Conservation (phyloP, 768 basidiomycete species). For the Chalciporus pseudorubinellus region DNA sequence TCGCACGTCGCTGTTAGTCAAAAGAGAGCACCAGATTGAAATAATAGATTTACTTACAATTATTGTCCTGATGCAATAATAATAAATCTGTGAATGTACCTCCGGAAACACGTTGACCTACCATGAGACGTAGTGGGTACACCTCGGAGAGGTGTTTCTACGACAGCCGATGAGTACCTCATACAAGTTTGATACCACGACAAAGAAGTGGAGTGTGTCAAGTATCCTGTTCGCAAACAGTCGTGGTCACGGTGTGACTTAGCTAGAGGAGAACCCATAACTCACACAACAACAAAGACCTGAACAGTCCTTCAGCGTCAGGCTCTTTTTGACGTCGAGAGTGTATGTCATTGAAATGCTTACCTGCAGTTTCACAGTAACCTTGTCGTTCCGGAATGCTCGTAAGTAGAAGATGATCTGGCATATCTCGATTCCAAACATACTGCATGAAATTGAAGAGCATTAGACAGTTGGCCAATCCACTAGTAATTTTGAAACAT, state of each 20-base stretch:
- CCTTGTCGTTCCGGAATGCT: constrained; percentile 2
- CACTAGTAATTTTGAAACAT: not conserved
- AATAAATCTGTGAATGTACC: too few species aligned
- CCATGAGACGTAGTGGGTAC: too few species aligned
- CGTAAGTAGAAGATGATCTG: constrained; percentile 8
- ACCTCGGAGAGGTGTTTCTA: not conserved
- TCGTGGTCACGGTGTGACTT: too few species aligned
- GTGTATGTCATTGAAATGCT: not conserved
- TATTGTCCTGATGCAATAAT: too few species aligned
- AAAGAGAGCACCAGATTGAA: too few species aligned
- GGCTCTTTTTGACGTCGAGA: too few species aligned
- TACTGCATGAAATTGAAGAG: constrained; percentile 2
- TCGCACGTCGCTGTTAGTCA: too few species aligned
- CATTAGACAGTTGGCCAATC: too few species aligned
- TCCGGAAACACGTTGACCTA: too few species aligned
- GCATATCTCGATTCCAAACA: constrained; percentile 5
- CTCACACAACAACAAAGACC: constrained; percentile 9
- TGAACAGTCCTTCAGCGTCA: not conserved
- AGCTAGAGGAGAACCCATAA: not conserved
- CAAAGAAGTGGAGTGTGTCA: not conserved
- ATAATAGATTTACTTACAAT: too few species aligned
- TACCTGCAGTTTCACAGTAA: constrained; percentile 5
- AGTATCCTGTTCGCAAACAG: too few species aligned
- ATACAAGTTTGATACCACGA: not conserved
- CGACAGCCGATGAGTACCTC: not conserved